Percentiles rank a stretch among this genome's conserved stretches.
phyloP scores from a whole-genome alignment of 2,329 filamentous ascomycete genomes.

The Simplicillium aogashimaense region DNA sequence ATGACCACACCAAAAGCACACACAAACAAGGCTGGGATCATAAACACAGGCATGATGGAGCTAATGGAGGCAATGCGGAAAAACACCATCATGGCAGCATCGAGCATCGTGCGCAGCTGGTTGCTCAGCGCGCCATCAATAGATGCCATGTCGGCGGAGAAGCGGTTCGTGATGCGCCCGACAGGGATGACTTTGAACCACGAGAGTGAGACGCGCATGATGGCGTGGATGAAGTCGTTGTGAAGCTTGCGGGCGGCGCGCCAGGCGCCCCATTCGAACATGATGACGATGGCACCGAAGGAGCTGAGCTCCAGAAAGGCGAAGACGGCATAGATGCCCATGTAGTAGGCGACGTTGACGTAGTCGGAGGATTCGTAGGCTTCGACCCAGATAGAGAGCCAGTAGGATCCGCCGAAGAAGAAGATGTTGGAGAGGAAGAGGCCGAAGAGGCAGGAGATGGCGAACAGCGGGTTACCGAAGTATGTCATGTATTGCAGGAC shows the following conservation, averaged over 20 bases:
- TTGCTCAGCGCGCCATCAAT: conserved; percentile 38
- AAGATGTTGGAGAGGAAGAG: conserved; percentile 30
- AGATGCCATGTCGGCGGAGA: conserved; percentile 47
- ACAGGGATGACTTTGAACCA: conserved; percentile 47
- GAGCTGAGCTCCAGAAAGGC: conserved; percentile 32
- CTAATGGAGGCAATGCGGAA: conserved; percentile 37
- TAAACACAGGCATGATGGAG: conserved; percentile 41
- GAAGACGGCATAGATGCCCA: conserved; percentile 40
- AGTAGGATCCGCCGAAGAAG: conserved; percentile 32
- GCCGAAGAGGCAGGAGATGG: conserved; percentile 25
- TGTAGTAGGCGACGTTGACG: conserved; percentile 37
- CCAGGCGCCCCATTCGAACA: conserved; percentile 47
- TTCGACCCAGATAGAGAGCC: conserved; percentile 45
- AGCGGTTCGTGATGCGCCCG: conserved; percentile 43
- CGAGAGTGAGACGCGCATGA: conserved; percentile 43
- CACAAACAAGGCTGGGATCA: conserved; percentile 33
- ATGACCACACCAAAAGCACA: conserved; percentile 34
- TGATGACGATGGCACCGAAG: conserved; percentile 29
- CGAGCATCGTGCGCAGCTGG: conserved; percentile 32
- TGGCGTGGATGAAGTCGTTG: conserved; percentile 37
- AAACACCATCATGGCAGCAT: conserved; percentile 29
- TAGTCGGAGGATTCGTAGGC: conserved; percentile 33
- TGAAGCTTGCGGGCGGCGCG: conserved; percentile 43
- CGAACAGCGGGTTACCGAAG: conserved; percentile 36
- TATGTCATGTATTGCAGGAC: conserved; percentile 42